These are phyloP conservation scores for Ceratorhiza oryzae-sativae DNA, from an alignment of 1,284 basidiomycete genomes.

Conservation along the genomic window DNA sequence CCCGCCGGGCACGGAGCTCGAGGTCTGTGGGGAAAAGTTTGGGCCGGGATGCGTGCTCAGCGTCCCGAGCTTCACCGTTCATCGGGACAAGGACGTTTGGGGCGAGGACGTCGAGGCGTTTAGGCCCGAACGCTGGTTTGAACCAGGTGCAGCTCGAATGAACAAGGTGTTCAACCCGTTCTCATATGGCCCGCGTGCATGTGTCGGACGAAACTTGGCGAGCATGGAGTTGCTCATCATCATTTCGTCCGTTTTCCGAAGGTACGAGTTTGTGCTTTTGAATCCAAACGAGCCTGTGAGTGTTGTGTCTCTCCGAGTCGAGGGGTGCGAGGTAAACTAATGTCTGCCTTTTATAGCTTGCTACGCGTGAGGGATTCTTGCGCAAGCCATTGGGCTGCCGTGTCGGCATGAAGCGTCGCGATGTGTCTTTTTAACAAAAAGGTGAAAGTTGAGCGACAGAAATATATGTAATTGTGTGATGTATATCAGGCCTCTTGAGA, in stretches of 20 bases:
- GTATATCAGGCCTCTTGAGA: background rate
- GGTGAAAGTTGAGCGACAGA: too few relatives aligned
- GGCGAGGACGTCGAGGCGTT: constrained; percentile 78
- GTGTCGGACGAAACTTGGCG: constrained; percentile 73
- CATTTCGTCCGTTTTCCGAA: constrained; percentile 71
- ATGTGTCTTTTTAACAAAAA: constrained; percentile 6
- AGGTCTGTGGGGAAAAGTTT: constrained; percentile 66
- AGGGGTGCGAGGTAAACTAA: background rate
- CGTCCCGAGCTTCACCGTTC: constrained; percentile 80
- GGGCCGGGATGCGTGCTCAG: constrained; percentile 73
- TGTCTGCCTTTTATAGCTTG: constrained; percentile 60
- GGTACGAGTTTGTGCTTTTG: constrained; percentile 74
- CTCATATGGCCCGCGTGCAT: constrained; percentile 55
- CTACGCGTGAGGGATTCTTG: constrained; percentile 78
- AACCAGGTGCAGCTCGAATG: constrained; percentile 61
- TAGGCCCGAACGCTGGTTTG: constrained; percentile 61
- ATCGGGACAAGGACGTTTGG: constrained; percentile 74
- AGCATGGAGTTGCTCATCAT: constrained; percentile 77
- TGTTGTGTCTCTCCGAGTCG: constrained; percentile 44
- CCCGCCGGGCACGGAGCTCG: constrained; percentile 68
- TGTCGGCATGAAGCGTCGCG: constrained; percentile 65
- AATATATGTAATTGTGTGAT: background rate
- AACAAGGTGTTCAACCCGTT: constrained; percentile 74
- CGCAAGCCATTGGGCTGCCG: constrained; percentile 72
- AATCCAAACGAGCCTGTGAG: constrained; percentile 63